These are phyloP conservation scores for Oxyria digyna DNA, from an alignment of 148 eudicot genomes.

Conservation along the genomic window DNA sequence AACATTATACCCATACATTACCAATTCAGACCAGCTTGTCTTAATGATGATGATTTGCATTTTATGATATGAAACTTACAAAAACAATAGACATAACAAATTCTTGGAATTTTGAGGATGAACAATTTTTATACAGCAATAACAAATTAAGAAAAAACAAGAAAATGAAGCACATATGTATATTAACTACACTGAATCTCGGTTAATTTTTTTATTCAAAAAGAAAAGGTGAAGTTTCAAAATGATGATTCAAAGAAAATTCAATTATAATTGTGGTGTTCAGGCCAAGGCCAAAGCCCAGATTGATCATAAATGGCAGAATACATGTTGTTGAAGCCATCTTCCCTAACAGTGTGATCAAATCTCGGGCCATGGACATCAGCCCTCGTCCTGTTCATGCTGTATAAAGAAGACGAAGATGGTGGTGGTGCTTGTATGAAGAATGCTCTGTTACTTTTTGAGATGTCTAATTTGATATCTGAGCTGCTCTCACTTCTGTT, in stretches of 20 bases:
- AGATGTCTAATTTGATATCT: slow-evolving; percentile 30
- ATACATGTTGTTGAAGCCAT: slow-evolving; percentile 41
- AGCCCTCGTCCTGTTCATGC: not conserved
- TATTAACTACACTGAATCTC: not conserved
- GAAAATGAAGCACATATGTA: too few species aligned
- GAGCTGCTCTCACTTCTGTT: slow-evolving; percentile 54
- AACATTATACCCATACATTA: too few species aligned
- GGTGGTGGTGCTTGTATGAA: slow-evolving; percentile 18
- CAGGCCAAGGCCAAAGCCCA: slow-evolving; percentile 48
- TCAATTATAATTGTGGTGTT: slow-evolving; percentile 13
- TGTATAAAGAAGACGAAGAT: not conserved
- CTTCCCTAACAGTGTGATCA: slow-evolving; percentile 36
- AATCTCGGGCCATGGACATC: slow-evolving; percentile 13
- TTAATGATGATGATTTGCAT: too few species aligned
- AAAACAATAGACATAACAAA: too few species aligned
- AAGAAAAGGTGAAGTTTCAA: not conserved
- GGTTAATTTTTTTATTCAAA: not conserved
- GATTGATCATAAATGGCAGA: slow-evolving; percentile 39
- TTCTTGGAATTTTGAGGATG: too few species aligned
- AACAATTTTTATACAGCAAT: too few species aligned
- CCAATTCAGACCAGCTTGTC: too few species aligned
- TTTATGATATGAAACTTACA: too few species aligned
- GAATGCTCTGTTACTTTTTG: slow-evolving; percentile 23
- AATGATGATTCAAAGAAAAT: not conserved
- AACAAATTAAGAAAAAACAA: too few species aligned